These are phyloP conservation scores for Mycosarcoma maydis DNA, from an alignment of 1,284 basidiomycete genomes.

Conservation along the genomic window DNA sequence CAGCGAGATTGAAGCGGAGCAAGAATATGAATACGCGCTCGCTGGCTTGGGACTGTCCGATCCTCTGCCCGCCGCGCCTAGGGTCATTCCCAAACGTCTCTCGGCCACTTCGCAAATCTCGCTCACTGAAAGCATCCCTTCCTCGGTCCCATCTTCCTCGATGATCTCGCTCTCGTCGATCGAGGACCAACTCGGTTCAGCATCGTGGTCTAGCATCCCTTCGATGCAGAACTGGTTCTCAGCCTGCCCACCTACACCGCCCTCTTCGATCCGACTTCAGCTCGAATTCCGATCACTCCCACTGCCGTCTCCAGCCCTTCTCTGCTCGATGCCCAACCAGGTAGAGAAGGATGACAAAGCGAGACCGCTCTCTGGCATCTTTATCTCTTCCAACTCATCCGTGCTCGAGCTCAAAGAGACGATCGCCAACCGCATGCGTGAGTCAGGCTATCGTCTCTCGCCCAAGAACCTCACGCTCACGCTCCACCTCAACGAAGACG, in stretches of 20 bases:
- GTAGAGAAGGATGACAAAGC: not conserved
- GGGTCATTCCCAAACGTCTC: conserved; percentile 11
- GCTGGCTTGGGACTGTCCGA: conserved; percentile 21
- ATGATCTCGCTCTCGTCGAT: conserved; percentile 17
- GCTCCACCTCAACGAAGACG: conserved; percentile 20
- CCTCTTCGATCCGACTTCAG: conserved; percentile 32
- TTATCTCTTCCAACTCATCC: conserved; percentile 37
- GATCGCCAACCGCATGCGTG: conserved; percentile 17
- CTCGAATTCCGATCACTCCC: conserved; percentile 29
- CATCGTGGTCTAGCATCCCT: too few relatives aligned
- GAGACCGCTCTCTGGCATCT: conserved; percentile 21
- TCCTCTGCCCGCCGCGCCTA: conserved; percentile 15
- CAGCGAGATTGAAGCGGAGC: conserved; percentile 9
- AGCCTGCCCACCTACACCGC: conserved; percentile 33
- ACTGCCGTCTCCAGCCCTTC: conserved; percentile 5
- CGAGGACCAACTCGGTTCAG: conserved; percentile 8
- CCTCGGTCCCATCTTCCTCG: conserved; percentile 10
- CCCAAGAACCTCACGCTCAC: conserved; percentile 23
- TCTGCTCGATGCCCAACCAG: too few relatives aligned
- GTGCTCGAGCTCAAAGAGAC: conserved; percentile 40
- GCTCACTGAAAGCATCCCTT: conserved; percentile 10
- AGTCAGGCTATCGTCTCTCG: conserved; percentile 27
- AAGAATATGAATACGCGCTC: not conserved
- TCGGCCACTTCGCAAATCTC: conserved; percentile 24
- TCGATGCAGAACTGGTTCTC: conserved; percentile 24